Evolutionary conservation across 176 grass and related monocot species (phyloP), one percentile per base, ranked within the genome.

Genomic region (Neostapfia colusana): DNA sequence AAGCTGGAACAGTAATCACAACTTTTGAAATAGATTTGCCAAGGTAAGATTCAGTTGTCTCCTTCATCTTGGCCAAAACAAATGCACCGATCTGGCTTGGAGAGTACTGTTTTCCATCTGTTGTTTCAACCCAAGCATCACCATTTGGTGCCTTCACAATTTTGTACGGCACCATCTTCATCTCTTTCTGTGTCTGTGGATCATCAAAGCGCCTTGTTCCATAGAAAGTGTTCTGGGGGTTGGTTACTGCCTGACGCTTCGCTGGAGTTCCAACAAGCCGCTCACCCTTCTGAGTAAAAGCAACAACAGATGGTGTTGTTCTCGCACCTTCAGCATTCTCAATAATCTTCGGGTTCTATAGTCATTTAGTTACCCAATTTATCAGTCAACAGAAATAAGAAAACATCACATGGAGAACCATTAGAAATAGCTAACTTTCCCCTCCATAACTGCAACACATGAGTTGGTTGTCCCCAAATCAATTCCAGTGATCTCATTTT

Each of bases 131-230:
- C 91, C 91, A 90, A 21, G 91, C 91, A 76, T 93, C 91, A 15
- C 91, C 91, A 82, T 90, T 93, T 25, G 87, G 84, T 51, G 84
- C 91, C 69, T 74, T 89, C 44, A 90, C 91, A 10, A 93, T 93
- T 68, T 90, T 93, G 69, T 69, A 90, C 4, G 91, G 91, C 46
- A 93, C 91, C 91, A 93, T 93, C 75, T 93, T 93, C 91, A 93
- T 93, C 57, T 93, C 87, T 72, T 93, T 93, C 79, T 93, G 87
- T 43, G 87, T 90, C 62, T 93, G 91, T 11, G 84, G 84, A 81
- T 93, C 87, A 67, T 93, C 91, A 76, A 90, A 93, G 31, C 78
- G 84, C 41, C 87, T 93, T 37, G 91, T 93, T 62, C 91, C 91
- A 82, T 88, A 93, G 35, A 93, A 16, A 8, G 91, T 93, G 60